Evolutionary conservation across 225 moss, liverwort and hornwort genomes (phyloP), one percentile per base, ranked within the genome.

Genomic region (Takakia lepidozioides): DNA sequence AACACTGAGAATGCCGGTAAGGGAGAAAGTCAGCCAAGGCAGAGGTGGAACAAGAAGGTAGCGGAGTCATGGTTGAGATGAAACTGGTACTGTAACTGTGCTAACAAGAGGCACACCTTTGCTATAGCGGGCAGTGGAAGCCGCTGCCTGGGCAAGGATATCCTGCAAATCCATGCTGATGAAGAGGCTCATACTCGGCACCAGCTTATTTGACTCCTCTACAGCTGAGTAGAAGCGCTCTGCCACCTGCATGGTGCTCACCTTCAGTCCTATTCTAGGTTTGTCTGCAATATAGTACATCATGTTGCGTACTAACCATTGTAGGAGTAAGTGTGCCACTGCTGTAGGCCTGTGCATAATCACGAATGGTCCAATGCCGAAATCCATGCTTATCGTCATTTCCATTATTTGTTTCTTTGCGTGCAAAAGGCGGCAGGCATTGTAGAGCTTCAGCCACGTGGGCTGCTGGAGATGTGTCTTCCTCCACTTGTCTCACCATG

Each of bases 321-420:
- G 80, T 85, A 25, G 93, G 93, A 56, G 75, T 86, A 21, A 81
- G 48, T 19, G 71, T 81, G 54, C 88, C 81, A 41, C 72, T 70
- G 19, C 52, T 42, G 54, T 75, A 93, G 8, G 78, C 85, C 18
- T 81, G 71, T 24, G 83, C 83, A 40, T 81, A 93, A 58, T 93
- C 83, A 30, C 93, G 82, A 46, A 93, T 93, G 15, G 75, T 81
- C 93, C 85, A 93, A 45, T 88, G 78, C 8, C 64, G 73, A 48
- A 93, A 93, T 5, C 64, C 57, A 30, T 20, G 42, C 20, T 65
- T 56, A 23, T 39, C 21, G n/a, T 48, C 23, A n/a, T 21, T 57
- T 15, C n/a, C 51, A 27, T 30, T 29, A 24, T 25, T 25, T 9
- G 35, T 17, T 15, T 49, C 57, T 23, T 52, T 52, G 19, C 16